These are phyloP conservation scores for Ambrosiella beaveri DNA, from an alignment of 2,329 filamentous ascomycete genomes.

Conservation along the genomic window DNA sequence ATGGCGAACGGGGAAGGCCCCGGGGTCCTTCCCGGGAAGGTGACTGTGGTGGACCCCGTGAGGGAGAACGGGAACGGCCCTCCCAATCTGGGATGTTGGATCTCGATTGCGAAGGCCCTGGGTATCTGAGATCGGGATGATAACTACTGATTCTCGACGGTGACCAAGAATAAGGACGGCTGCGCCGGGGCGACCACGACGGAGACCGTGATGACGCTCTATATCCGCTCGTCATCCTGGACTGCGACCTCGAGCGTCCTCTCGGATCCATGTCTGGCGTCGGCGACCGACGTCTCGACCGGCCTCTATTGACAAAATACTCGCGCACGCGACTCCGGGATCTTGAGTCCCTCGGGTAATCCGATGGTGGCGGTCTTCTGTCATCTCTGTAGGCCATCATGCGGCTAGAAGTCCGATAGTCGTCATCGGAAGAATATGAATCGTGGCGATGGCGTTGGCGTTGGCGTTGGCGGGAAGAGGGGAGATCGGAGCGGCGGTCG, in stretches of 20 bases:
- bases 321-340: background rate
- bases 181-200: background rate
- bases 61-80: constrained; percentile 5
- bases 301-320: background rate
- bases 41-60: background rate
- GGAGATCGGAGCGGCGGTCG: background rate
- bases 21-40: background rate
- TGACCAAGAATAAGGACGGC: background rate
- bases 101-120: background rate
- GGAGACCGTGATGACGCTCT: background rate
- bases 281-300: constrained; percentile 2
- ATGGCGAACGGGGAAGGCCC: background rate
- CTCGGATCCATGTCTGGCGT: background rate
- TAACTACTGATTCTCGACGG: constrained; percentile 1
- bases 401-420: background rate
- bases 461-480: background rate
- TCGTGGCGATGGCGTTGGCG: background rate
- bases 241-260: constrained; percentile 1
- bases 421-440: background rate
- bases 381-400: background rate
- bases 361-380: background rate
- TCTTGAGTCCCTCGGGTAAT: background rate
- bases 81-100: constrained; percentile 2
- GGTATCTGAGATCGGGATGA: background rate
- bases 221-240: background rate